Conservation (phyloP, 2,329 filamentous ascomycete genomes). For the Aspergillus aculeatinus region DNA sequence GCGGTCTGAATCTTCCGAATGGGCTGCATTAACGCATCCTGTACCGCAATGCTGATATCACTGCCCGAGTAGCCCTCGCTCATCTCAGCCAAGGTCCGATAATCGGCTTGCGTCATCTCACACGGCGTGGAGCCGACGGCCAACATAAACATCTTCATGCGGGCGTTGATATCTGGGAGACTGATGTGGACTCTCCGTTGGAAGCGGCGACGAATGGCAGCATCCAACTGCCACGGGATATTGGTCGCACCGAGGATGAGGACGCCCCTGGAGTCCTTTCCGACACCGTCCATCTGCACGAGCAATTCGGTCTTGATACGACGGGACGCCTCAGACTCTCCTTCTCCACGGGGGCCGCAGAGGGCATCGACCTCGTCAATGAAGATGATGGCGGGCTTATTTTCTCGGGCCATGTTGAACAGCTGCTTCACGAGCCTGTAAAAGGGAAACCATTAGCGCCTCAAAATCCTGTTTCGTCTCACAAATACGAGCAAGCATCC, state of each 20-base stretch:
- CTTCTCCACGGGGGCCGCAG: slow-evolving; percentile 87
- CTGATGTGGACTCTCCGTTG: slow-evolving; percentile 95
- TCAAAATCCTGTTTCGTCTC: not conserved
- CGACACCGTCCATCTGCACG: slow-evolving; percentile 98
- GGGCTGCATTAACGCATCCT: slow-evolving; percentile 95
- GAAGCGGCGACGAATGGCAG: slow-evolving; percentile 92
- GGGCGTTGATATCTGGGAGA: slow-evolving; percentile 79
- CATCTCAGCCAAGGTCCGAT: slow-evolving; percentile 71
- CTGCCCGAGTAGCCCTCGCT: slow-evolving; percentile 94
- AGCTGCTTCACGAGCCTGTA: slow-evolving; percentile 87
- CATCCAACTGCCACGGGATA: slow-evolving; percentile 97
- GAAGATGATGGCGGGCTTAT: slow-evolving; percentile 97
- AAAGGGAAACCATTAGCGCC: slow-evolving; percentile 9
- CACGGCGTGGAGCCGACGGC: slow-evolving; percentile 92
- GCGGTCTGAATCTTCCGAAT: slow-evolving; percentile 95
- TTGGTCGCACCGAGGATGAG: slow-evolving; percentile 95
- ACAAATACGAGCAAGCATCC: slow-evolving; percentile 21
- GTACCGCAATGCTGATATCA: slow-evolving; percentile 93
- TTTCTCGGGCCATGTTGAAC: slow-evolving; percentile 97
- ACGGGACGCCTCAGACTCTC: slow-evolving; percentile 93
- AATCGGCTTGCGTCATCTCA: slow-evolving; percentile 74
- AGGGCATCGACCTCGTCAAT: slow-evolving; percentile 98
- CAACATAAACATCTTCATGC: slow-evolving; percentile 94
- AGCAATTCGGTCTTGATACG: slow-evolving; percentile 98
- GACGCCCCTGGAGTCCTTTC: slow-evolving; percentile 90